Evolutionary conservation across 352 stramenopile genomes (phyloP), one percentile per base, ranked within the genome.

Genomic region (Globisporangium orthogonon): DNA sequence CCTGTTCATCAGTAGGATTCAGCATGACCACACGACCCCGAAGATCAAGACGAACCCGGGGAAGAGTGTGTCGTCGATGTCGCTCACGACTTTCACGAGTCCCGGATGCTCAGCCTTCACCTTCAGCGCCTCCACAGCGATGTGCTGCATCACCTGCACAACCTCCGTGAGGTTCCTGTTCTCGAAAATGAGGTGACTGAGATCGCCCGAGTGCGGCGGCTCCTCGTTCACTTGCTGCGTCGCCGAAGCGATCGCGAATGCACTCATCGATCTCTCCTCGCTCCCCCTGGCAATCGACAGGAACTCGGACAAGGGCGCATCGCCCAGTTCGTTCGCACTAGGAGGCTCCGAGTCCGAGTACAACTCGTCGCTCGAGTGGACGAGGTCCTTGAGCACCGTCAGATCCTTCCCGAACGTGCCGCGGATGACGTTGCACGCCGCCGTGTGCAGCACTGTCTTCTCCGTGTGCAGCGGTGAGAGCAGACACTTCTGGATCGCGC

Each of bases 11-110:
- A 23, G 23, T 23, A 23, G 23, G 23, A 23, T 23, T 23, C 23
- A 23, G 23, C 23, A 23, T 23, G 23, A 29, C 14, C 23, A 40
- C 13, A 35, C 9, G 23, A 6, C 2, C 1, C 7, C 2, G 14
- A 7, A 57, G 13, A n/a, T 7, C 10, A 18, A 23, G 2, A 58
- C 54, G 35, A 60, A 81, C 35, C 84, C 84, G 7, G 84, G 66
- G 41, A 89, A 92, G 6, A 94, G 63, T 30, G 84, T 94, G 61
- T 94, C 84, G 45, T 94, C 84, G 41, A 94, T 94, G 51, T 94
- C 84, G 51, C 84, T 94, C n/a, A 94, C 70, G 6, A 94, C 83
- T 58, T 94, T 94, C 31, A 94, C 58, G n/a, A 94, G 64, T 4
- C 82, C 58, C 15, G 82, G 77, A 40, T 70, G 59, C 18, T 76